These are phyloP conservation scores for Conoideocrella luteorostrata DNA, from an alignment of 2,329 filamentous ascomycete species.

Conservation along the genomic window DNA sequence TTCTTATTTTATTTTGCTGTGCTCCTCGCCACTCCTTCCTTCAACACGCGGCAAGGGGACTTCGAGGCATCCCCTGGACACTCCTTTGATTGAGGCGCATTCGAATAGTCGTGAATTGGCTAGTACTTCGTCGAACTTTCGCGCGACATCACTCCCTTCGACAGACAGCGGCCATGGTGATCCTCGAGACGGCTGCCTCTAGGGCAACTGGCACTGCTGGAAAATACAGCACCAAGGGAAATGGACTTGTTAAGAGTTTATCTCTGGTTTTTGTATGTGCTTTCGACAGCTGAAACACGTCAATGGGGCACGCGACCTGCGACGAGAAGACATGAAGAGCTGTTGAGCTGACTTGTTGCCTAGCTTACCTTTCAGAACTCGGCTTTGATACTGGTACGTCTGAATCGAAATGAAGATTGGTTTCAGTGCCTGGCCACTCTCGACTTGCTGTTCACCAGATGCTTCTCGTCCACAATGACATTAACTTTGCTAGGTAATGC, in stretches of 20 bases:
- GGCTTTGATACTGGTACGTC: constrained; percentile 61
- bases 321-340: not conserved
- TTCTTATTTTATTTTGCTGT: not conserved
- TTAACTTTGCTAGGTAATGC: constrained; percentile 60
- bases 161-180: constrained; percentile 12
- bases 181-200: constrained; percentile 13
- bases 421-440: not conserved
- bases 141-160: not conserved
- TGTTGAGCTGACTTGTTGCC: not conserved
- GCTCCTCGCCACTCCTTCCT: constrained; percentile 6
- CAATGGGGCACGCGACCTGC: constrained; percentile 1
- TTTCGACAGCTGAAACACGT: too few species aligned
- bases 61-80: not conserved
- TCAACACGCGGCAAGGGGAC: not conserved
- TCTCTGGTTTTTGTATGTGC: constrained; percentile 16
- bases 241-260: constrained; percentile 15
- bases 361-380: constrained; percentile 73
- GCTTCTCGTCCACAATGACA: too few species aligned
- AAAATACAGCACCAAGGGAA: constrained; percentile 5
- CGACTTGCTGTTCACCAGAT: not conserved
- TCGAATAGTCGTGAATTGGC: not conserved
- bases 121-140: not conserved
- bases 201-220: constrained; percentile 8
- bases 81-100: constrained; percentile 1
- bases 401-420: constrained; percentile 2